A percentile compares a stretch with the other conserved stretches of the same genome.
These are phyloP conservation scores for Rhododendron simsii DNA, from an alignment of 148 eudicot genomes.

Conservation along the genomic window DNA sequence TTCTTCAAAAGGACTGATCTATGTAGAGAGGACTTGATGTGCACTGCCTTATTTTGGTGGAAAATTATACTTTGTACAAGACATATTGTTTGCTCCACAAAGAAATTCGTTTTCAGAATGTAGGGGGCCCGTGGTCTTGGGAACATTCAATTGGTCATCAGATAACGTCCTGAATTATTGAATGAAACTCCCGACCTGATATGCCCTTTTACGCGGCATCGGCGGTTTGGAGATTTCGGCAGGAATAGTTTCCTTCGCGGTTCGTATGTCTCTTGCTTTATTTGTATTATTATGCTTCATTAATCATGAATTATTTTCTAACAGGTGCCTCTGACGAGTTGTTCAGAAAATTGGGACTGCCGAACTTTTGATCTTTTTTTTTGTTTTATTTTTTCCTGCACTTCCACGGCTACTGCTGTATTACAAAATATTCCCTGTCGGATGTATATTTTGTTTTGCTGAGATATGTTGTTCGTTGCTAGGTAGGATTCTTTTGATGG, in stretches of 20 bases:
- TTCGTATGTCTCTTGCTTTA: conserved; percentile 93
- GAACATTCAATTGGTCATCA: conserved; percentile 63
- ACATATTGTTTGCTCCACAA: conserved; percentile 65
- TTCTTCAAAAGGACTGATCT: conserved; percentile 93
- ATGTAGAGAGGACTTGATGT: conserved; percentile 90
- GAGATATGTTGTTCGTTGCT: conserved; percentile 11
- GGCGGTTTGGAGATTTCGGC: conserved; percentile 56
- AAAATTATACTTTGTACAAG: conserved; percentile 60
- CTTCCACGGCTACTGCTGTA: neutral
- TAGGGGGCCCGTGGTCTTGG: conserved; percentile 91
- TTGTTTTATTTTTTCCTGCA: neutral
- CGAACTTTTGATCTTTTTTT: conserved; percentile 13
- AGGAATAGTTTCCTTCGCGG: conserved; percentile 53
- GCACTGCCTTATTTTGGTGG: conserved; percentile 71
- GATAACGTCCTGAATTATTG: conserved; percentile 56
- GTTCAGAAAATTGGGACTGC: conserved; percentile 4
- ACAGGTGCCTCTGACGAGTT: conserved; percentile 53
- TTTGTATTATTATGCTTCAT: conserved; percentile 51
- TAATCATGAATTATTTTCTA: conserved; percentile 42
- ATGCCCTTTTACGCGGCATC: conserved; percentile 57
- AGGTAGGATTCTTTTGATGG: conserved; percentile 10
- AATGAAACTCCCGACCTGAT: conserved; percentile 64
- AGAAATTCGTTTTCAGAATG: conserved; percentile 59
- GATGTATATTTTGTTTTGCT: conserved; percentile 8
- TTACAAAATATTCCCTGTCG: neutral